These are phyloP conservation scores for Adansonia digitata DNA, from an alignment of 345 rosid species.

Conservation along the genomic window DNA sequence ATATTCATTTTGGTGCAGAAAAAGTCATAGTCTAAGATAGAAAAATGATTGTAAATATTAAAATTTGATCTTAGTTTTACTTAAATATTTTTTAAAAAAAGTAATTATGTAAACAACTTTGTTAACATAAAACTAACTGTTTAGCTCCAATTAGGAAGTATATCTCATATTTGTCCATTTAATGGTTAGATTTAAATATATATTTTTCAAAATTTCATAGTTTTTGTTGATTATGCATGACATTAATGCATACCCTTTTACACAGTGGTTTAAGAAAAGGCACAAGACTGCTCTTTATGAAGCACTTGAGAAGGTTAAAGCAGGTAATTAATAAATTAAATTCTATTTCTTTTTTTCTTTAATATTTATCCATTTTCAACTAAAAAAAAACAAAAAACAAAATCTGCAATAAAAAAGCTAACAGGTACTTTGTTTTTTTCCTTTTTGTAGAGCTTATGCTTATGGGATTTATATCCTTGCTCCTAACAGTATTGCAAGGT, in stretches of 20 bases:
- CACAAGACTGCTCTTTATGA: slow-evolving; percentile 60
- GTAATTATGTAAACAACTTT: too few species aligned
- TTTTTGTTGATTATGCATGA: not conserved
- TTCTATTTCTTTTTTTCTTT: not conserved
- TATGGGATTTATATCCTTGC: slow-evolving; percentile 68
- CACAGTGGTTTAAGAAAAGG: slow-evolving; percentile 61
- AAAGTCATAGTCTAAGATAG: too few species aligned
- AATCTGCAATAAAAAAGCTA: not conserved
- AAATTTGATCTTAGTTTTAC: too few species aligned
- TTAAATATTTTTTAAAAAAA: too few species aligned
- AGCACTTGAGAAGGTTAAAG: slow-evolving; percentile 86
- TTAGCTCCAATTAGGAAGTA: not conserved
- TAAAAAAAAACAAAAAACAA: too few species aligned
- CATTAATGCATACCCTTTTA: not conserved
- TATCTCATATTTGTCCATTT: too few species aligned
- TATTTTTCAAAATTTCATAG: not conserved
- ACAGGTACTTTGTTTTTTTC: not conserved
- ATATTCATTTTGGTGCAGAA: too few species aligned
- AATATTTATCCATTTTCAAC: not conserved
- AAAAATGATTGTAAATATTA: too few species aligned
- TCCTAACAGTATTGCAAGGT: slow-evolving; percentile 40
- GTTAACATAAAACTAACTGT: too few species aligned
- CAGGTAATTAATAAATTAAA: slow-evolving; percentile 26
- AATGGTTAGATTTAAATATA: not conserved
- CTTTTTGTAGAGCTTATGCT: slow-evolving; percentile 59